Evolutionary conservation across 2,329 filamentous ascomycete species (phyloP).

Genomic region (Aspergillus aculeatinus): DNA sequence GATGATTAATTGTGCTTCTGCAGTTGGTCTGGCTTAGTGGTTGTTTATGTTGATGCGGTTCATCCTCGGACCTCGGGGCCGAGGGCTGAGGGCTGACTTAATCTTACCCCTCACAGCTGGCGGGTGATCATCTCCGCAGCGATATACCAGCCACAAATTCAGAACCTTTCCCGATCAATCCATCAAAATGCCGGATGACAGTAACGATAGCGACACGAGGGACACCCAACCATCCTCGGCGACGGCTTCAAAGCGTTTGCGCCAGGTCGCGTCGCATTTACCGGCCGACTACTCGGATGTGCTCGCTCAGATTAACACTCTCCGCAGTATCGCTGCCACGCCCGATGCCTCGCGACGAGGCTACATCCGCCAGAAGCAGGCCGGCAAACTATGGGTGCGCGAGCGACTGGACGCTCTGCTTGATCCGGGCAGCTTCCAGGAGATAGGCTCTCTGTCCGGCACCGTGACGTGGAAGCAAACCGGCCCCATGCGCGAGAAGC

Average conservation of each 20-base stretch:
- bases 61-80: constrained; percentile 23
- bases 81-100: not conserved
- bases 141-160: constrained; percentile 3
- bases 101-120: constrained; percentile 16
- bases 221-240: constrained; percentile 3
- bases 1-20: not conserved
- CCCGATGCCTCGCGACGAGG: constrained; percentile 56
- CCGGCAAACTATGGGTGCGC: constrained; percentile 65
- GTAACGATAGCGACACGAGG: constrained; percentile 11
- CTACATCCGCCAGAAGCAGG: constrained; percentile 62
- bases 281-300: constrained; percentile 64
- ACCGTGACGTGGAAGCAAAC: constrained; percentile 58
- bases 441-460: constrained; percentile 61
- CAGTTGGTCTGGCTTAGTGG: not conserved
- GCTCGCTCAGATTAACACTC: constrained; percentile 54
- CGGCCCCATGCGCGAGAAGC: constrained; percentile 37
- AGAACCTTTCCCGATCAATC: not conserved
- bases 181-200: constrained; percentile 17
- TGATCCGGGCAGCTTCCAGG: constrained; percentile 56
- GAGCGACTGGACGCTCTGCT: constrained; percentile 61
- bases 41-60: not conserved
- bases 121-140: not conserved
- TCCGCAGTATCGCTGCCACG: constrained; percentile 55
- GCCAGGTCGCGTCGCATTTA: constrained; percentile 51
- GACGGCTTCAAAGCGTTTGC: constrained; percentile 45